Conservation (phyloP, 169 alveolate species). For the Plasmodium gonderi region DNA sequence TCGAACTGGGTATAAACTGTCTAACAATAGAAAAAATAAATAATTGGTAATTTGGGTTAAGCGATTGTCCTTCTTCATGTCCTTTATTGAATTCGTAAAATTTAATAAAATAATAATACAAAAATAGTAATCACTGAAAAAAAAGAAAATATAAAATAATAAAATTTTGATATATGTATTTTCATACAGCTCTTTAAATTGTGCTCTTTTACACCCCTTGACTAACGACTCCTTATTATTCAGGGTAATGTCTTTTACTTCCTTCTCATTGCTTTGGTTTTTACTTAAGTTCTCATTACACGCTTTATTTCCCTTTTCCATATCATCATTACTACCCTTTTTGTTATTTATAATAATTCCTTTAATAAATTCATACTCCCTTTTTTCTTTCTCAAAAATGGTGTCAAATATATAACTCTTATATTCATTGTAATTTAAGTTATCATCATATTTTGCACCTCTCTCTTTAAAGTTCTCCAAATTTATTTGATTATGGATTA, state of each 20-base stretch:
- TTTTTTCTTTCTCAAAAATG: constrained; percentile 67
- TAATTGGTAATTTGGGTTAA: constrained; percentile 27
- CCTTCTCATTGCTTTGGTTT: constrained; percentile 10
- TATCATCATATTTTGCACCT: constrained; percentile 42
- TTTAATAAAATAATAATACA: constrained; percentile 54
- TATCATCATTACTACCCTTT: background rate
- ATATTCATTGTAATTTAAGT: constrained; percentile 31
- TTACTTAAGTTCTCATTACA: constrained; percentile 6
- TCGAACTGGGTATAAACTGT: constrained; percentile 44
- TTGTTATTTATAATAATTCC: constrained; percentile 14
- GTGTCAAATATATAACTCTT: constrained; percentile 22
- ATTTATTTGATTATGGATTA: constrained; percentile 43
- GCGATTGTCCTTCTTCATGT: constrained; percentile 7
- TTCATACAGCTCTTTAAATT: constrained; percentile 60
- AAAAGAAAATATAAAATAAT: constrained; percentile 65
- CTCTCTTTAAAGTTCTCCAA: constrained; percentile 1
- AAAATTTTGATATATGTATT: constrained; percentile 32
- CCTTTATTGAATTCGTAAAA: constrained; percentile 24
- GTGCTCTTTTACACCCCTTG: background rate
- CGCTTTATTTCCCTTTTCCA: background rate
- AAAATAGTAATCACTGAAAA: constrained; percentile 66
- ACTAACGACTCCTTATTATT: background rate
- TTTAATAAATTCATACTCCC: constrained; percentile 51
- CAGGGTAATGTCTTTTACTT: background rate
- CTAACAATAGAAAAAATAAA: constrained; percentile 47